Conservation (phyloP, 2,329 filamentous ascomycete species). For the Conoideocrella luteorostrata region DNA sequence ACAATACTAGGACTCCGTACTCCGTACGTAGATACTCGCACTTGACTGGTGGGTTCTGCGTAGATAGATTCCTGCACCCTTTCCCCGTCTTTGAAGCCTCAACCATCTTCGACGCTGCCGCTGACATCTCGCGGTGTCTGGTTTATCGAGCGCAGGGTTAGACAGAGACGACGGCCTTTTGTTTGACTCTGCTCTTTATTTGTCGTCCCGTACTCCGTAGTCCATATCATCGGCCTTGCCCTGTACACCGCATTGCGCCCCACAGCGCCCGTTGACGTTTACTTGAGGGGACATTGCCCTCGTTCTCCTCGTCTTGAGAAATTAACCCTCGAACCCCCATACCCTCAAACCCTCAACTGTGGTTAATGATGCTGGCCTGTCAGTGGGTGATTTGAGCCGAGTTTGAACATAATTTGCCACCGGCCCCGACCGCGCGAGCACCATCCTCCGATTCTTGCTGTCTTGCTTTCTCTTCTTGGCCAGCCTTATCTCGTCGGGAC, state of each 20-base stretch:
- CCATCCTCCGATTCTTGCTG: not conserved
- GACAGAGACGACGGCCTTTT: not conserved
- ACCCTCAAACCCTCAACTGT: not conserved
- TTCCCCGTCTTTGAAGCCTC: not conserved
- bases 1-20: too few relatives aligned
- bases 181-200: not conserved
- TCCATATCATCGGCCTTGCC: not conserved
- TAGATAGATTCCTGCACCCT: not conserved
- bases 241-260: slow-evolving; percentile 1
- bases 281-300: not conserved
- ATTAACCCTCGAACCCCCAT: not conserved
- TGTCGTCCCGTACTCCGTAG: not conserved
- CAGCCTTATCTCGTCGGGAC: slow-evolving; percentile 2
- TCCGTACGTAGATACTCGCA: too few relatives aligned
- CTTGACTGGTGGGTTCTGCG: not conserved
- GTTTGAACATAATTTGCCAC: slow-evolving; percentile 1
- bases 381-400: not conserved
- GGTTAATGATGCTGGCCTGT: slow-evolving; percentile 7
- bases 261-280: slow-evolving; percentile 4
- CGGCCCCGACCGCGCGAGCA: slow-evolving; percentile 3
- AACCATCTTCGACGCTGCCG: not conserved
- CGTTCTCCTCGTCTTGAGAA: slow-evolving; percentile 2
- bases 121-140: not conserved
- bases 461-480: not conserved
- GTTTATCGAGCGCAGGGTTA: slow-evolving; percentile 1